Conservation (phyloP, 192 early-diverging fungal genomes). For the Neocallimastix lanati region DNA sequence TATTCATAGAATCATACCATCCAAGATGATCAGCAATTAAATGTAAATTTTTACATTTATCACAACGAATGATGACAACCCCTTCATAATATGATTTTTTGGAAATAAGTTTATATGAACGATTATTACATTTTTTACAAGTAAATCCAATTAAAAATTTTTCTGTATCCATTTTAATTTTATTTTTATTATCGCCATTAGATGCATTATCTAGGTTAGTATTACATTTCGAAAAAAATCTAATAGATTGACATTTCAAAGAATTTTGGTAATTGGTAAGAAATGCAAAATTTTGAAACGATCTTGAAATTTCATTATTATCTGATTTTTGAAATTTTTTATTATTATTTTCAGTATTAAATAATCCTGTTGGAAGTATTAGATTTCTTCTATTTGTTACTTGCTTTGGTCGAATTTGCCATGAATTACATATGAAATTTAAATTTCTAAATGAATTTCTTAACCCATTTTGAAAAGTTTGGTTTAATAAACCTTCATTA, state of each 20-base stretch:
- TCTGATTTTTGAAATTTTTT: too few relatives aligned
- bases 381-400: too few relatives aligned
- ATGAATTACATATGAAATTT: neutral
- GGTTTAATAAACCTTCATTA: too few relatives aligned
- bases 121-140: conserved; percentile 78
- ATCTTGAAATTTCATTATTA: too few relatives aligned
- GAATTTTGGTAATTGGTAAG: neutral
- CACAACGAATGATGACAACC: conserved; percentile 86
- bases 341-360: too few relatives aligned
- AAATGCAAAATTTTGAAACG: too few relatives aligned
- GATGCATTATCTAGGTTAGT: neutral
- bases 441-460: neutral
- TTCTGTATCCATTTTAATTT: neutral
- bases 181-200: neutral
- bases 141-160: conserved; percentile 74
- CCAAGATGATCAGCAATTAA: conserved; percentile 95
- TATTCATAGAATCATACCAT: conserved; percentile 4
- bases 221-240: neutral
- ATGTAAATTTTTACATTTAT: conserved; percentile 74
- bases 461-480: neutral
- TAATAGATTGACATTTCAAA: neutral
- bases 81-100: conserved; percentile 75
- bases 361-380: too few relatives aligned
- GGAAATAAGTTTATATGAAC: conserved; percentile 78
- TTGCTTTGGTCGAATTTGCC: neutral